A percentile compares a stretch with the other conserved stretches of the same genome.
Conservation (phyloP, 768 basidiomycete species). For the Epithele typhae region DNA sequence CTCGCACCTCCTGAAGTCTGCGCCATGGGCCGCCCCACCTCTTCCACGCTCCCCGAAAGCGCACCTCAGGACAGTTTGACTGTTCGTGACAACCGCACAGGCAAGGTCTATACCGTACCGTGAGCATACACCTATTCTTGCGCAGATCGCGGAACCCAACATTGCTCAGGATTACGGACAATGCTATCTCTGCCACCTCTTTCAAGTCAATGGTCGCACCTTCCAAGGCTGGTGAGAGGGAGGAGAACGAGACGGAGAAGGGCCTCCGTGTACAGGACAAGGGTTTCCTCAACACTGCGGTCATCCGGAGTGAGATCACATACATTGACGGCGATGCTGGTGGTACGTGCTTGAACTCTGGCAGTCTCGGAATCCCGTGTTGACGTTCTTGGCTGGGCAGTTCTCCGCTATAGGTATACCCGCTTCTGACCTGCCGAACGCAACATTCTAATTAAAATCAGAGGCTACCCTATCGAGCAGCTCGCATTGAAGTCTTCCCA, state of each 20-base stretch:
- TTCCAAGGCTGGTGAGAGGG: constrained; percentile 51
- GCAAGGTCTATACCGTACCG: constrained; percentile 71
- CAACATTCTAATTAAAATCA: too few relatives aligned
- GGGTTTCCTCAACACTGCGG: constrained; percentile 82
- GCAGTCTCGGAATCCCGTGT: background rate
- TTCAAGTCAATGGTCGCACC: constrained; percentile 76
- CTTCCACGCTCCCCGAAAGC: constrained; percentile 5
- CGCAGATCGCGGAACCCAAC: background rate
- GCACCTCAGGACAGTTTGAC: constrained; percentile 39
- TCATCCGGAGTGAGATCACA: constrained; percentile 76
- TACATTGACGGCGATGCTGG: constrained; percentile 90
- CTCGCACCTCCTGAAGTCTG: background rate
- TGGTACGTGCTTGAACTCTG: constrained; percentile 35
- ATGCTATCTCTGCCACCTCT: constrained; percentile 72
- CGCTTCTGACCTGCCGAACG: too few relatives aligned
- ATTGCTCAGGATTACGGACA: constrained; percentile 73
- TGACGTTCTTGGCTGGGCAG: constrained; percentile 21
- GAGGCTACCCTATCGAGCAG: constrained; percentile 92
- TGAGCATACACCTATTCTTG: constrained; percentile 42
- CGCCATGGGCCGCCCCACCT: constrained; percentile 22
- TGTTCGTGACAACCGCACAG: constrained; percentile 82
- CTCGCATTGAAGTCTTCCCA: constrained; percentile 77
- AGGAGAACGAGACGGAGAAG: constrained; percentile 80
- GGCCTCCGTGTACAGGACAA: constrained; percentile 76
- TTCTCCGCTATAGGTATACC: constrained; percentile 69